Evolutionary conservation across 2,329 filamentous ascomycete genomes (phyloP), one percentile per base, ranked within the genome.

Genomic region (Talaromyces amestolkiae): DNA sequence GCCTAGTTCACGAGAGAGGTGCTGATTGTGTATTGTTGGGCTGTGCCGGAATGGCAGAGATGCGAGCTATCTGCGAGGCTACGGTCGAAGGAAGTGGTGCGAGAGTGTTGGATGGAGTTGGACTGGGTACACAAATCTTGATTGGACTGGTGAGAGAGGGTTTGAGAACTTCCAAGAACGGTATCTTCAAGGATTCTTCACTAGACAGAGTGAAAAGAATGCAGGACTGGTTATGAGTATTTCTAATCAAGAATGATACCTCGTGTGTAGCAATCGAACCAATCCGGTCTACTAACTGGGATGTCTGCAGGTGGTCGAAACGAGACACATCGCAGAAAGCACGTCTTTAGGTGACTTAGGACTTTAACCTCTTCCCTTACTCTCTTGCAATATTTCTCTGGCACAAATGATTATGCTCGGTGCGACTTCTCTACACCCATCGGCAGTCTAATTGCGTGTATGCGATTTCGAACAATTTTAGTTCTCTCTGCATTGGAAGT

Each of bases 101-200:
- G 13, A 63, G 45, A 56, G 60, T 63, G 60, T 45, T 63, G 60
- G 60, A 63, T 63, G 60, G 60, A 56, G 60, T 63, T 63, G 60
- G 47, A 39, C 60, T 63, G 17, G 60, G 60, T 22, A 33, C 54
- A 54, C 60, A 63, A 63, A 33, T 54, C 47, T 63, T 63, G 49
- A 19, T 63, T 22, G 60, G 60, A 7, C 60, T 63, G 13, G 60
- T 63, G 60, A 63, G 60, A 22, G 49, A 63, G 49, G 60, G 49
- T 56, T 35, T 63, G 47, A 41, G 49, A 63, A 63, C 49, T 63
- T 63, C 60, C 47, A 63, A 63, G 47, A 63, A 45, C 33, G 60
- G 60, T 8, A 24, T 63, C 43, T 63, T 63, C 47, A 63, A 9
- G 49, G 60, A 63, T 63, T 63, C 60, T 31, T 54, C 60, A 63